phyloP scores from a whole-genome alignment of 2,329 filamentous ascomycete species.

The Gaeumannomyces sp. region DNA sequence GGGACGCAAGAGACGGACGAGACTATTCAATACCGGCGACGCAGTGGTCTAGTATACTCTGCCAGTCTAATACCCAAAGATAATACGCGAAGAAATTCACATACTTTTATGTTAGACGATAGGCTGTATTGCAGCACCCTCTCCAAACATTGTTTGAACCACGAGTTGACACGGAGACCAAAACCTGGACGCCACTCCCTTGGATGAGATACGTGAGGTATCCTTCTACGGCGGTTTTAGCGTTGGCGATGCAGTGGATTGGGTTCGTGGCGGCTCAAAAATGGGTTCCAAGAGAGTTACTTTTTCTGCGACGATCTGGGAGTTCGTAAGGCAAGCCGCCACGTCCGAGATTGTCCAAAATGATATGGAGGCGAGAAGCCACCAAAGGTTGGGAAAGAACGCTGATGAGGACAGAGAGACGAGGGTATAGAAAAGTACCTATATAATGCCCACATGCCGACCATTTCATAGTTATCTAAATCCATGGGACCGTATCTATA shows the following conservation, averaged over 20 bases:
- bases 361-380: not conserved
- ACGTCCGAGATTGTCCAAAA: not conserved
- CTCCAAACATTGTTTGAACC: not conserved
- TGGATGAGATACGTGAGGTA: too few relatives aligned
- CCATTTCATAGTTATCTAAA: not conserved
- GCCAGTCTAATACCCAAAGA: not conserved
- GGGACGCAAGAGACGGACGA: not conserved
- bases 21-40: not conserved
- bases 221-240: too few relatives aligned
- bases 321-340: not conserved
- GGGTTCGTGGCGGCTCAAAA: too few relatives aligned
- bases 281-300: too few relatives aligned
- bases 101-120: not conserved
- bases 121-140: not conserved
- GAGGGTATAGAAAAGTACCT: not conserved
- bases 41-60: not conserved
- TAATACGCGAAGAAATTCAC: constrained; percentile 3
- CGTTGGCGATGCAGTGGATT: too few relatives aligned
- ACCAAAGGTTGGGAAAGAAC: not conserved
- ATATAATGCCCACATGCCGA: not conserved
- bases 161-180: not conserved
- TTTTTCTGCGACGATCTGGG: too few relatives aligned
- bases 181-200: not conserved
- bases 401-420: too few relatives aligned
- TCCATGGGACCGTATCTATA: not conserved